These are phyloP conservation scores for Pythium volutum DNA, from an alignment of 352 stramenopile genomes.

Conservation along the genomic window DNA sequence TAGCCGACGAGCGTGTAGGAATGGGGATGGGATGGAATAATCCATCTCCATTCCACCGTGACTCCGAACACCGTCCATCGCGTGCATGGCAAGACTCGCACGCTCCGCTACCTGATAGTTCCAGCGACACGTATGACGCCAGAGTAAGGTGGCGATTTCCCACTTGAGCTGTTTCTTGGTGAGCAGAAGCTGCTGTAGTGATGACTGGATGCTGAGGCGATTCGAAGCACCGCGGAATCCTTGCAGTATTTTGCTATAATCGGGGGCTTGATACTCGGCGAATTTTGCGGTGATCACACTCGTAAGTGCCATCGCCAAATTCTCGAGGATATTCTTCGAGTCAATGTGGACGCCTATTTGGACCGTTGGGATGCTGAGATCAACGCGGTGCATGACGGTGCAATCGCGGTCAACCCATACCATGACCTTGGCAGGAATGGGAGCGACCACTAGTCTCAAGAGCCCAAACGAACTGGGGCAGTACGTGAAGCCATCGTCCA, in stretches of 20 bases:
- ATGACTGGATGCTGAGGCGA: slow-evolving; percentile 10
- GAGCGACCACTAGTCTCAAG: slow-evolving; percentile 61
- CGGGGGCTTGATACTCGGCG: slow-evolving; percentile 30
- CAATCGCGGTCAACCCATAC: slow-evolving; percentile 53
- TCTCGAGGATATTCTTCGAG: slow-evolving; percentile 67
- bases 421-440: slow-evolving; percentile 51
- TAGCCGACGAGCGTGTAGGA: slow-evolving; percentile 36
- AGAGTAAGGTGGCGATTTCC: slow-evolving; percentile 57
- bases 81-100: slow-evolving; percentile 37
- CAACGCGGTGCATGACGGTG: slow-evolving; percentile 38
- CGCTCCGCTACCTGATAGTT: slow-evolving; percentile 50
- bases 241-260: slow-evolving; percentile 38
- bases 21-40: slow-evolving; percentile 32
- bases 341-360: slow-evolving; percentile 43
- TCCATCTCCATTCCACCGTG: slow-evolving; percentile 42
- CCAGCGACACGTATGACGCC: slow-evolving; percentile 54
- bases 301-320: slow-evolving; percentile 35
- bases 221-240: slow-evolving; percentile 10
- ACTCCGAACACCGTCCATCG: slow-evolving; percentile 32
- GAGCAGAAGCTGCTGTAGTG: slow-evolving; percentile 40
- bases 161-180: slow-evolving; percentile 57
- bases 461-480: slow-evolving; percentile 58
- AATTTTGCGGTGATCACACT: slow-evolving; percentile 45
- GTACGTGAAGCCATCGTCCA: slow-evolving; percentile 49
- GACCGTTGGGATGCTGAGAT: slow-evolving; percentile 56